A percentile compares a stretch with the other conserved stretches of the same genome.
Conservation (phyloP, 2,329 filamentous ascomycete genomes). For the Tolypocladium ophioglossoides region DNA sequence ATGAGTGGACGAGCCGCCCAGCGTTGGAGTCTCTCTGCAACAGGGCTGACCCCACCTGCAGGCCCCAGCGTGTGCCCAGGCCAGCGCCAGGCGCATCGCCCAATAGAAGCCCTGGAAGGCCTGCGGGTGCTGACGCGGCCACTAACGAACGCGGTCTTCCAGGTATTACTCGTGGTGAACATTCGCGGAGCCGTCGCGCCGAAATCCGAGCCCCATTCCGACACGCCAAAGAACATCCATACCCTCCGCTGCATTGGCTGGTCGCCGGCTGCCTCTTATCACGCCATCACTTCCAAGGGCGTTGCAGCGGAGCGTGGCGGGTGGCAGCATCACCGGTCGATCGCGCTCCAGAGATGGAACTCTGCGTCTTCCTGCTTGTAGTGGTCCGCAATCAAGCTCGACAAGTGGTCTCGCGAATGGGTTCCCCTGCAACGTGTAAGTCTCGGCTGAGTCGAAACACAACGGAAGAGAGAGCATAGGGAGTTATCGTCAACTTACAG, state of each 20-base stretch:
- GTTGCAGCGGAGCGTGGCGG: not conserved
- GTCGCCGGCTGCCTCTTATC: not conserved
- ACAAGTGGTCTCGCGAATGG: constrained; percentile 62
- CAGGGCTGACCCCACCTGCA: not conserved
- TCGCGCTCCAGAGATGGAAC: constrained; percentile 37
- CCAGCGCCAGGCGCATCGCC: constrained; percentile 1
- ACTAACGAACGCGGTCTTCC: not conserved
- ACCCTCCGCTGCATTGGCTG: not conserved
- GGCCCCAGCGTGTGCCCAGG: not conserved
- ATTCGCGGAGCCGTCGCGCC: not conserved
- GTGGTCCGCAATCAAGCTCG: constrained; percentile 63
- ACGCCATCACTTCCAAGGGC: not conserved
- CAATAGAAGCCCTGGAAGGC: constrained; percentile 1
- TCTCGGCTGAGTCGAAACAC: not conserved
- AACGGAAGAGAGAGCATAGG: not conserved
- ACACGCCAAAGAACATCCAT: not conserved
- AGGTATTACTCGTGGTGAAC: not conserved
- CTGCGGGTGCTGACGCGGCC: constrained; percentile 10
- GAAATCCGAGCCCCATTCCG: not conserved
- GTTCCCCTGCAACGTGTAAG: constrained; percentile 37
- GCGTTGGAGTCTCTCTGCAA: not conserved
- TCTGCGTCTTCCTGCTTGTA: constrained; percentile 65
- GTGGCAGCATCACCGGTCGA: constrained; percentile 10
- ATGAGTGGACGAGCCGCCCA: not conserved
- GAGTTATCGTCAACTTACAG: constrained; percentile 26